A percentile compares a stretch with the other conserved stretches of the same genome.
These are phyloP conservation scores for Limnomonas spitsbergensis DNA, from an alignment of 139 green algal species.

Conservation along the genomic window DNA sequence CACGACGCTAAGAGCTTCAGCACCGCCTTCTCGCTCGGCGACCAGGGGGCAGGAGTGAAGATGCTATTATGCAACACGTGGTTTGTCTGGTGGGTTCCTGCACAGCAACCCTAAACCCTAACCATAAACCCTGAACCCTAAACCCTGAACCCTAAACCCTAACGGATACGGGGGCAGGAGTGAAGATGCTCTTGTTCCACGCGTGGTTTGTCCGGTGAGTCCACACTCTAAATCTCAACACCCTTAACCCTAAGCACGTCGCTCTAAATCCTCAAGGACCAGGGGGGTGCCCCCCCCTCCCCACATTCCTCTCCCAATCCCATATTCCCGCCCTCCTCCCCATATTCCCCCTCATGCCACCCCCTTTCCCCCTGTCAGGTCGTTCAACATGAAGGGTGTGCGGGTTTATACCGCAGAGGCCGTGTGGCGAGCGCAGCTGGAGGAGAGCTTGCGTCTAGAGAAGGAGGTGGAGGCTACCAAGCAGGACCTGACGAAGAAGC, in stretches of 20 bases:
- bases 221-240: not conserved
- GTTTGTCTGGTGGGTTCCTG: conserved; percentile 20
- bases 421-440: conserved; percentile 22
- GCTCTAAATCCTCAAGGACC: no score
- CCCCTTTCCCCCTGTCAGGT: not conserved
- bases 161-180: conserved; percentile 32
- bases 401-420: conserved; percentile 32
- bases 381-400: conserved; percentile 37
- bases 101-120: no score
- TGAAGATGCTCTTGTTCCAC: conserved; percentile 22
- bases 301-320: no score
- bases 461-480: conserved; percentile 15
- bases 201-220: conserved; percentile 28
- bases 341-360: not conserved
- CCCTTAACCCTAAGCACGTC: not conserved
- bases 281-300: no score
- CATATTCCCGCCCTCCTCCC: no score
- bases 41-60: conserved; percentile 41
- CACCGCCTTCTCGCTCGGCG: conserved; percentile 42
- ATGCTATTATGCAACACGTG: conserved; percentile 18
- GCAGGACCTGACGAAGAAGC: not conserved
- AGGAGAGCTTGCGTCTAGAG: conserved; percentile 10
- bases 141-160: not conserved
- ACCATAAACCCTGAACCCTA: no score
- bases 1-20: conserved; percentile 33